Base-by-base conservation (phyloP, 2,329 filamentous ascomycete genomes). In the Cordyceps cateniannulata region DNA sequence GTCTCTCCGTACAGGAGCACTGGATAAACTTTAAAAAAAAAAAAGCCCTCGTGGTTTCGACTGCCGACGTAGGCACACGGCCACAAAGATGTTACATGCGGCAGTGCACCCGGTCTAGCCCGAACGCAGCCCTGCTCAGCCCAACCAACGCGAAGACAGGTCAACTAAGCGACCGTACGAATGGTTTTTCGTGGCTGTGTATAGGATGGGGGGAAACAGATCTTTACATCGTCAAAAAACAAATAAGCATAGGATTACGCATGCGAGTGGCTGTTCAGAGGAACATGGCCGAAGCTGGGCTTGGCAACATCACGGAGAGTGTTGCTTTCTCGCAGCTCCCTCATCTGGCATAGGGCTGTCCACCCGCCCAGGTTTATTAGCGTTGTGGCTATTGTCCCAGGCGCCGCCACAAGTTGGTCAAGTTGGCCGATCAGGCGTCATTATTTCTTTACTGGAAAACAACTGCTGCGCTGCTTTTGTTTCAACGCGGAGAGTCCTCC, bases 181-280 rank as follows among this genome's bases (percentile, higher is more conserved):
- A 54, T 24, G 14, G 3, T 12, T 20, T n/a, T 27, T 8, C 51
- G 22, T 42, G 50, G 35, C 35, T 12, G 50, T 42, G 35, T 10
- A 24, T 14, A 24, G 38, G 35, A n/a, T 42, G 16, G 35, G 18
- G 8, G 27, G 24, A 10, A 45, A n/a, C 3, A 45, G 8, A 22
- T 53, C 9, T 25, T 14, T 40, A 14, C 32, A 58, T 58, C 55
- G 27, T 24, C 20, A 4, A 16, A 35, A n/a, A 6, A n/a, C n/a
- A 22, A 20, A 18, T 50, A 44, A 44, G 55, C 55, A 58, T 50
- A 50, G 20, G 45, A 42, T 58, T 58, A 50, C 32, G 55, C 55
- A 50, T 50, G 55, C 45, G 45, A 16, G 55, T 58, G 45, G 55
- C 32, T 50, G 49, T 49, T 32, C 32, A 24, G 5, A 35, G 50